Conservation (phyloP, 2,329 filamentous ascomycete species). For the Colletotrichum scovillei region DNA sequence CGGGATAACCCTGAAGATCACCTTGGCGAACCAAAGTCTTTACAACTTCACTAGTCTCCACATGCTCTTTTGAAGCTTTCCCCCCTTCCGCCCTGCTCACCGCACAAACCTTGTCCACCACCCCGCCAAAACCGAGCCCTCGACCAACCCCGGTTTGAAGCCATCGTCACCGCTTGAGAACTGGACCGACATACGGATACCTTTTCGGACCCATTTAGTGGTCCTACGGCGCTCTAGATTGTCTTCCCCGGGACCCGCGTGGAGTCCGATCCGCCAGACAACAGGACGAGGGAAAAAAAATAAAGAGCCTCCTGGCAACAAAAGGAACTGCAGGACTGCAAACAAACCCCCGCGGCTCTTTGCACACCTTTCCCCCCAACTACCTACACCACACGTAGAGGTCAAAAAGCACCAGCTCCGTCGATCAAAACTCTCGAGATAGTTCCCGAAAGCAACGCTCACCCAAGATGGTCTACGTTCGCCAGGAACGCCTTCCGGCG, state of each 20-base stretch:
- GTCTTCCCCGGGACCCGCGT: conserved; percentile 13
- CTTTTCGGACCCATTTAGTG: conserved; percentile 18
- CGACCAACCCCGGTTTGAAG: conserved; percentile 21
- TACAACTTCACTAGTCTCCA: not conserved
- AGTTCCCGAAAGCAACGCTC: not conserved
- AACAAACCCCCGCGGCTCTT: not conserved
- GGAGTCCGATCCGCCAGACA: conserved; percentile 21
- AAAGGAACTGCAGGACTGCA: not conserved
- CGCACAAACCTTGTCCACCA: not conserved
- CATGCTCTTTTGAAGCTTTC: not conserved
- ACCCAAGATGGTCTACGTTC: conserved; percentile 88
- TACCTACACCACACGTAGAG: not conserved
- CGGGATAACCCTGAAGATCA: not conserved
- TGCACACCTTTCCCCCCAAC: not conserved
- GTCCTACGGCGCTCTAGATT: conserved; percentile 21
- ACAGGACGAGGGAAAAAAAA: not conserved
- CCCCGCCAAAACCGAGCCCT: conserved; percentile 4
- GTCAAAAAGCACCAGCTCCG: not conserved
- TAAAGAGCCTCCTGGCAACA: not conserved
- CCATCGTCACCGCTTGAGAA: conserved; percentile 30
- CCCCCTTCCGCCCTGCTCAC: not conserved
- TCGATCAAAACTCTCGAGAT: not conserved
- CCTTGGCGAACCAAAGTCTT: not conserved
- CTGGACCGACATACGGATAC: not conserved
- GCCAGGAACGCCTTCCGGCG: conserved; percentile 87